Percentiles rank a stretch among this genome's conserved stretches.
phyloP scores from a whole-genome alignment of 805 yeast species.

The Candida nemodendra region DNA sequence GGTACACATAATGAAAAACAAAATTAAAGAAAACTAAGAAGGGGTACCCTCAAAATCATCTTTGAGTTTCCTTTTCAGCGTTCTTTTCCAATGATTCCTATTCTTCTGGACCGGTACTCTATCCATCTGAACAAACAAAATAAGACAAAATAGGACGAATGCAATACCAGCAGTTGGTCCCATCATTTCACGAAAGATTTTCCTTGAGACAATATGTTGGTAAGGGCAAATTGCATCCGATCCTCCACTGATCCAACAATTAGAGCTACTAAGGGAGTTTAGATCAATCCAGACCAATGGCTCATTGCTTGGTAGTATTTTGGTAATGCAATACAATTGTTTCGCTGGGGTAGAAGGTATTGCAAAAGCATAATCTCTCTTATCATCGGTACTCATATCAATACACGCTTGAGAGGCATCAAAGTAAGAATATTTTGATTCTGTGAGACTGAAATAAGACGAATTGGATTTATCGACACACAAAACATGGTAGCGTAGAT shows the following conservation, averaged over 20 bases:
- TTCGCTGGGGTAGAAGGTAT: conserved; percentile 53
- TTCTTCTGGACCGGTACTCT: conserved; percentile 69
- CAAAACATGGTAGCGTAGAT: conserved; percentile 46
- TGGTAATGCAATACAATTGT: conserved; percentile 30
- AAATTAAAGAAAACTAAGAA: conserved; percentile 37
- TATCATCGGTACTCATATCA: conserved; percentile 29
- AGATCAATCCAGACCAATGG: conserved; percentile 73
- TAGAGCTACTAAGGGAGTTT: conserved; percentile 68
- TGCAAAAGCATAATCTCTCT: conserved; percentile 36
- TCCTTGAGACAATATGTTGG: conserved; percentile 48
- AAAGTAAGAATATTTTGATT: conserved; percentile 42
- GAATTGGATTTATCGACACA: conserved; percentile 49
- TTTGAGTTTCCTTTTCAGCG: conserved; percentile 53
- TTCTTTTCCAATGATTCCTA: conserved; percentile 61
- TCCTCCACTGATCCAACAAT: conserved; percentile 89
- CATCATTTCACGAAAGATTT: conserved; percentile 60
- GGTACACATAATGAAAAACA: too few relatives aligned
- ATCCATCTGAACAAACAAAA: conserved; percentile 55
- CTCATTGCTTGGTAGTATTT: conserved; percentile 22
- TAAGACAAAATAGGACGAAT: conserved; percentile 47
- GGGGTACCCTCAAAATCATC: conserved; percentile 88
- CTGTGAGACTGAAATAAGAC: conserved; percentile 44
- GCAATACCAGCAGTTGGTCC: conserved; percentile 67
- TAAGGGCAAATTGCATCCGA: conserved; percentile 79
- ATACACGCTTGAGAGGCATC: conserved; percentile 34